Evolutionary conservation across 2,329 filamentous ascomycete genomes (phyloP).

Genomic region (Aspergillus japonicus): DNA sequence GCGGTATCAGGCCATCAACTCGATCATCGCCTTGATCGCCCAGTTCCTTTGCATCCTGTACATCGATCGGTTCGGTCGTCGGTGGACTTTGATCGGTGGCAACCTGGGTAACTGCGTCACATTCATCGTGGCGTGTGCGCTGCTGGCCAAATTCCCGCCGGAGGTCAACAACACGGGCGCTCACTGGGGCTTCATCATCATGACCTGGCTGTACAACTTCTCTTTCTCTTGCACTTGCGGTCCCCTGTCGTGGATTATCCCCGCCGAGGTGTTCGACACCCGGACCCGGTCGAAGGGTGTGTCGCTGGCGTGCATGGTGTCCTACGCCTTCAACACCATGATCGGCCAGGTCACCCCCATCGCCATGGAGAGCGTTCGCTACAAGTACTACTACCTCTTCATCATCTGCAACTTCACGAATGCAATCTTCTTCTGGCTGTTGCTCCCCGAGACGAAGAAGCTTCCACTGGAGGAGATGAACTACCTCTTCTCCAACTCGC

Average conservation of each 20-base stretch:
- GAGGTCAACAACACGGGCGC: constrained; percentile 42
- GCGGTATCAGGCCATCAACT: constrained; percentile 74
- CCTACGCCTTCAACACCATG: constrained; percentile 75
- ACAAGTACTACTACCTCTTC: constrained; percentile 61
- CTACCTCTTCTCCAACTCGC: constrained; percentile 63
- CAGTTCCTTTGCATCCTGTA: constrained; percentile 65
- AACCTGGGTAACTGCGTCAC: constrained; percentile 70
- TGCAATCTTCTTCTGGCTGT: constrained; percentile 65
- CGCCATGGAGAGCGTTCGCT: constrained; percentile 56
- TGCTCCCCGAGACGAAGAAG: constrained; percentile 66
- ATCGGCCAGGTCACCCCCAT: constrained; percentile 68
- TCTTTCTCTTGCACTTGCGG: constrained; percentile 70
- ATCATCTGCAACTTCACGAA: constrained; percentile 68
- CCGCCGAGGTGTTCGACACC: constrained; percentile 74
- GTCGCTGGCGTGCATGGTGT: constrained; percentile 69
- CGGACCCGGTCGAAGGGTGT: constrained; percentile 73
- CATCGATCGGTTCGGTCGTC: constrained; percentile 68
- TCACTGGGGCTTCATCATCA: constrained; percentile 62
- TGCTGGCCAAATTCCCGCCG: constrained; percentile 63
- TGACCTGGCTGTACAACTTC: constrained; percentile 80
- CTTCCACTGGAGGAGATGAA: constrained; percentile 68
- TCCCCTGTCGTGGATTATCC: constrained; percentile 61
- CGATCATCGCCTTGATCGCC: constrained; percentile 66
- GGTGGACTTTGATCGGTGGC: constrained; percentile 69
- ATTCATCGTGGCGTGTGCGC: constrained; percentile 66